Evolutionary conservation across 2,329 filamentous ascomycete species (phyloP).

Genomic region (Pleurostoma richardsiae): DNA sequence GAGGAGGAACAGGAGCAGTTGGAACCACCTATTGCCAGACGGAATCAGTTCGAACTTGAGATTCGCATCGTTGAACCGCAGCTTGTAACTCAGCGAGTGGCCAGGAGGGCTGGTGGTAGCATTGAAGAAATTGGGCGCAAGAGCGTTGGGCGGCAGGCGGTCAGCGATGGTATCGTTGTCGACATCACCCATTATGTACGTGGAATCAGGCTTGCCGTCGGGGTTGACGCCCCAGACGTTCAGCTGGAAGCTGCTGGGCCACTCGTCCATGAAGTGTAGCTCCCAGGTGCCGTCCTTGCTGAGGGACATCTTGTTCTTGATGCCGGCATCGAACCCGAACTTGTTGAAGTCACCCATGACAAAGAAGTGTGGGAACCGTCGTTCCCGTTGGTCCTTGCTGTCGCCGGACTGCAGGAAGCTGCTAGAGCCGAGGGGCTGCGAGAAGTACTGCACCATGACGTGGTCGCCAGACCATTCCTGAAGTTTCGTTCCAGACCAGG

Average conservation of each 20-base stretch:
- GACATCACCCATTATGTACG: slow-evolving; percentile 56
- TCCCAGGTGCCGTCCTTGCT: slow-evolving; percentile 46
- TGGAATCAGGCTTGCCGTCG: slow-evolving; percentile 56
- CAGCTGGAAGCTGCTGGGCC: slow-evolving; percentile 55
- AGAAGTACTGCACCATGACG: slow-evolving; percentile 60
- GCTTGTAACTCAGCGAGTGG: slow-evolving; percentile 49
- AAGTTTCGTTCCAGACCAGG: slow-evolving; percentile 52
- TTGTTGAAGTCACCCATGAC: slow-evolving; percentile 59
- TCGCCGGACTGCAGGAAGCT: slow-evolving; percentile 57
- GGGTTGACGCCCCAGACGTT: slow-evolving; percentile 64
- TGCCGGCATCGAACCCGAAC: slow-evolving; percentile 58
- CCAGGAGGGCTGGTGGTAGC: slow-evolving; percentile 49
- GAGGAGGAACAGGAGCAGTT: slow-evolving; percentile 49
- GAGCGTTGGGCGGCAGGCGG: slow-evolving; percentile 53
- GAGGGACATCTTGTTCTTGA: slow-evolving; percentile 47
- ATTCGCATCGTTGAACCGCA: slow-evolving; percentile 50
- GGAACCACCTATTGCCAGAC: slow-evolving; percentile 45
- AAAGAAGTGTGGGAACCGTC: slow-evolving; percentile 58
- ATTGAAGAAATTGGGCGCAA: slow-evolving; percentile 52
- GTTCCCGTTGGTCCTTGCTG: slow-evolving; percentile 28
- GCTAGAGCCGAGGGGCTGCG: slow-evolving; percentile 51
- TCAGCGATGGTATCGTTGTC: slow-evolving; percentile 57
- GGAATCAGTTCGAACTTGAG: slow-evolving; percentile 47
- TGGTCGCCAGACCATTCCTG: slow-evolving; percentile 59
- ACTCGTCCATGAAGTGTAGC: slow-evolving; percentile 58